Evolutionary conservation across 441 rosid species (phyloP).

Genomic region (Pelargonium fulgidum): DNA sequence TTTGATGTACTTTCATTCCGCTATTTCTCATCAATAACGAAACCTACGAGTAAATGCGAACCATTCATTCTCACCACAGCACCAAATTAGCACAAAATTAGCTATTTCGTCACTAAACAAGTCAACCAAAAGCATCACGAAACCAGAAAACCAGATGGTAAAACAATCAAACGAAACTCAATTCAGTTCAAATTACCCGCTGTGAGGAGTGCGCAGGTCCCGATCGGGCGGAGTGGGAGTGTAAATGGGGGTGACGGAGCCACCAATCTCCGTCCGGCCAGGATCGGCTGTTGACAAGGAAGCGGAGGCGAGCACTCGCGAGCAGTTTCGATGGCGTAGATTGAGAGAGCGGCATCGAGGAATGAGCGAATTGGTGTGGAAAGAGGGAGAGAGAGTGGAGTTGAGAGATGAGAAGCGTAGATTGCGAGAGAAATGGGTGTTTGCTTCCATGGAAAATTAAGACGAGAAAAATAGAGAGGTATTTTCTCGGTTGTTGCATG

Average conservation of each 20-base stretch:
- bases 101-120: not conserved
- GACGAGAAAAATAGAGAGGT: not conserved
- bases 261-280: slow-evolving; percentile 3
- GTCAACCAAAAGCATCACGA: too few species aligned
- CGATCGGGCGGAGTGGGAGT: slow-evolving; percentile 66
- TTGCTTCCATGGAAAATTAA: slow-evolving; percentile 16
- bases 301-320: slow-evolving; percentile 26
- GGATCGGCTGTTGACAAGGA: slow-evolving; percentile 24
- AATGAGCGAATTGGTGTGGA: not conserved
- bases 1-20: not conserved
- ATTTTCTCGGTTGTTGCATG: too few species aligned
- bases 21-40: not conserved
- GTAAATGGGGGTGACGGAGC: slow-evolving; percentile 45
- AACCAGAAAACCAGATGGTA: not conserved
- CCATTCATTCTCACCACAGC: not conserved
- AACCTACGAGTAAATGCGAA: not conserved
- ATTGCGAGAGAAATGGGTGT: slow-evolving; percentile 9
- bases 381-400: slow-evolving; percentile 9
- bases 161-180: not conserved
- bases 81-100: not conserved
- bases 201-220: slow-evolving; percentile 83
- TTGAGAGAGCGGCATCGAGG: slow-evolving; percentile 20
- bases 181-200: slow-evolving; percentile 46
- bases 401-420: slow-evolving; percentile 12
- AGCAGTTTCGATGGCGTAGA: slow-evolving; percentile 16